Evolutionary conservation across 2,329 filamentous ascomycete species (phyloP).

Genomic region (Pezizomycotina sp.): DNA sequence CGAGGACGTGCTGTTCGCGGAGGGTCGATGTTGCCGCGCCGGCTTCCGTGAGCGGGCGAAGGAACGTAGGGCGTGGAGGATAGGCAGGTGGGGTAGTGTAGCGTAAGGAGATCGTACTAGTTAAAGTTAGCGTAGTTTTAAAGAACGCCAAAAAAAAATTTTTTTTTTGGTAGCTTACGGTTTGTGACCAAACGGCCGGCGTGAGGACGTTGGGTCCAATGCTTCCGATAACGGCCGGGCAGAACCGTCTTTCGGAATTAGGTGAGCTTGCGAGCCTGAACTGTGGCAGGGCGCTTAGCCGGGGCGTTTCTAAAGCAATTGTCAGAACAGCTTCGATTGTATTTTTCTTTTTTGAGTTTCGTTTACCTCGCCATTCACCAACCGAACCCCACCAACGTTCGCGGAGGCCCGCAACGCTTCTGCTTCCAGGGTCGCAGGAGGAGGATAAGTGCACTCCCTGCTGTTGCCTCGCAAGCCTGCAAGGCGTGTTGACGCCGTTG

Average conservation of each 20-base stretch:
- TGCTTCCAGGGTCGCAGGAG: conserved; percentile 31
- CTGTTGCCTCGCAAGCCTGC: conserved; percentile 56
- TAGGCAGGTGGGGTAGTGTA: conserved; percentile 59
- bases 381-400: conserved; percentile 7
- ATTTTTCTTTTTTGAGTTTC: conserved; percentile 30
- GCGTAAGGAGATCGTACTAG: conserved; percentile 49
- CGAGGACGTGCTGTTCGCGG: conserved; percentile 16
- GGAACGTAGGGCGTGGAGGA: conserved; percentile 49
- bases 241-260: conserved; percentile 16
- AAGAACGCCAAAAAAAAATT: not conserved
- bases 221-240: conserved; percentile 33
- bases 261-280: no score
- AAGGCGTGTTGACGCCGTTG: conserved; percentile 51
- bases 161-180: conserved; percentile 30
- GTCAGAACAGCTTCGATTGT: conserved; percentile 22
- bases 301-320: conserved; percentile 36
- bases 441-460: conserved; percentile 56
- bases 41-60: conserved; percentile 31
- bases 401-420: conserved; percentile 3
- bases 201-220: conserved; percentile 47
- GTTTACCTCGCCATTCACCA: conserved; percentile 24
- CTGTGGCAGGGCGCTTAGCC: no score
- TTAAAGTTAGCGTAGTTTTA: conserved; percentile 9
- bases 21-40: conserved; percentile 9
- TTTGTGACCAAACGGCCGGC: conserved; percentile 47